A percentile compares a stretch with the other conserved stretches of the same genome.
phyloP scores from a whole-genome alignment of 73 alveolate genomes.

The Tetrahymena elliotti region DNA sequence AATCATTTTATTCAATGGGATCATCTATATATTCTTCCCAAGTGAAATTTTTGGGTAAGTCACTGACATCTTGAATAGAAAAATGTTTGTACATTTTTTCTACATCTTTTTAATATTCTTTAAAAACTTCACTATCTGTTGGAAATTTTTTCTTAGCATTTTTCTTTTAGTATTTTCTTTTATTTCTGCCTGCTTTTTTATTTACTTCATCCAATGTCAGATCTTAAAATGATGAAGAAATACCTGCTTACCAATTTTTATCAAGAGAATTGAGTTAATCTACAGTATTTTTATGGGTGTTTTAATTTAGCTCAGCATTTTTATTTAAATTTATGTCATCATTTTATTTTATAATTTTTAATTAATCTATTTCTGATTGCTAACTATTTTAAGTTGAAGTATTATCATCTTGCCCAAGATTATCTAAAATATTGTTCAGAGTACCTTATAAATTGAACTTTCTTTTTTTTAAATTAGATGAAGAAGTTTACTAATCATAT shows the following conservation, averaged over 20 bases:
- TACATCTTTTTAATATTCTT: background rate
- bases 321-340: background rate
- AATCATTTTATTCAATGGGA: background rate
- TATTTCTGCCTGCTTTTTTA: slow-evolving; percentile 26
- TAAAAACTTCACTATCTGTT: background rate
- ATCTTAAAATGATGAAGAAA: slow-evolving; percentile 5
- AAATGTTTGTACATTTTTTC: background rate
- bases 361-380: background rate
- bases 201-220: slow-evolving; percentile 11
- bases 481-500: background rate
- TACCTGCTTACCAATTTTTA: slow-evolving; percentile 27
- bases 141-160: background rate
- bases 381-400: background rate
- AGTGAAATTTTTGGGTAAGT: slow-evolving; percentile 21
- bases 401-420: background rate
- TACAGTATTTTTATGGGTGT: background rate
- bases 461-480: background rate
- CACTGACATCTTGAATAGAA: slow-evolving; percentile 13
- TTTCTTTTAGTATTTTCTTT: background rate
- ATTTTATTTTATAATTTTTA: background rate
- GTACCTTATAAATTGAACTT: background rate
- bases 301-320: background rate
- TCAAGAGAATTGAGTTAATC: slow-evolving; percentile 9
- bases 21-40: slow-evolving; percentile 40
- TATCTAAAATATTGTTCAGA: background rate